Evolutionary conservation across 2,329 filamentous ascomycete genomes (phyloP).

Genomic region (Diaporthe nobilis): DNA sequence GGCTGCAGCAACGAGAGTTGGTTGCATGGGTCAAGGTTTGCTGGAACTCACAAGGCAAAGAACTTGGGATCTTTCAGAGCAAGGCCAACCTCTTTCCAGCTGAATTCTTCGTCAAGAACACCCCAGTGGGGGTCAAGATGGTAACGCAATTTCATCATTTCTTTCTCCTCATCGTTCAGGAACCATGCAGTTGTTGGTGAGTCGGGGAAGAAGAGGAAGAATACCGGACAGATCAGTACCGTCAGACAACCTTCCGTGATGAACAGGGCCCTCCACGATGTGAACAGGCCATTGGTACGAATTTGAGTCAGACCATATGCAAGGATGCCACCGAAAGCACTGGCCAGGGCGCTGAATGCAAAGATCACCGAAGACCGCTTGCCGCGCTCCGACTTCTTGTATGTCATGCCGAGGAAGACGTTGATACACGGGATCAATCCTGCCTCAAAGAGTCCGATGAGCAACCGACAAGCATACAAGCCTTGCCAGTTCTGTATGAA

Average conservation of each 20-base stretch:
- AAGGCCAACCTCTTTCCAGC: constrained; percentile 44
- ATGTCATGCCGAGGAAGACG: constrained; percentile 54
- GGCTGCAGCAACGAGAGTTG: constrained; percentile 46
- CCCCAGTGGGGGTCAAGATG: constrained; percentile 48
- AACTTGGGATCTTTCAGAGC: constrained; percentile 51
- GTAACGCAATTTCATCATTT: constrained; percentile 47
- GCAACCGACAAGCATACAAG: constrained; percentile 44
- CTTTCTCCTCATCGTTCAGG: constrained; percentile 46
- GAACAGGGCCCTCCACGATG: constrained; percentile 57
- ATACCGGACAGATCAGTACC: constrained; percentile 51
- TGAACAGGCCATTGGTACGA: constrained; percentile 50
- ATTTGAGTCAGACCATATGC: constrained; percentile 56
- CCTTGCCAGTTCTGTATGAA: constrained; percentile 50
- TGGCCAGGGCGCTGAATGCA: constrained; percentile 56
- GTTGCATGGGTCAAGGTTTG: constrained; percentile 45
- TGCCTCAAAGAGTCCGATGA: constrained; percentile 46
- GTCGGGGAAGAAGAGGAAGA: constrained; percentile 48
- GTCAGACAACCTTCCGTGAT: constrained; percentile 58
- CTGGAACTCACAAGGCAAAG: constrained; percentile 52
- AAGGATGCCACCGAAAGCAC: constrained; percentile 59
- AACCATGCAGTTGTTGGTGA: constrained; percentile 50
- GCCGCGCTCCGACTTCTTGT: constrained; percentile 48
- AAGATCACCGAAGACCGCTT: constrained; percentile 56
- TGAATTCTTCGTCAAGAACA: constrained; percentile 46
- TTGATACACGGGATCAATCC: constrained; percentile 60